Base-by-base conservation (phyloP, 768 basidiomycete species). In the Tremella fuciformis region DNA sequence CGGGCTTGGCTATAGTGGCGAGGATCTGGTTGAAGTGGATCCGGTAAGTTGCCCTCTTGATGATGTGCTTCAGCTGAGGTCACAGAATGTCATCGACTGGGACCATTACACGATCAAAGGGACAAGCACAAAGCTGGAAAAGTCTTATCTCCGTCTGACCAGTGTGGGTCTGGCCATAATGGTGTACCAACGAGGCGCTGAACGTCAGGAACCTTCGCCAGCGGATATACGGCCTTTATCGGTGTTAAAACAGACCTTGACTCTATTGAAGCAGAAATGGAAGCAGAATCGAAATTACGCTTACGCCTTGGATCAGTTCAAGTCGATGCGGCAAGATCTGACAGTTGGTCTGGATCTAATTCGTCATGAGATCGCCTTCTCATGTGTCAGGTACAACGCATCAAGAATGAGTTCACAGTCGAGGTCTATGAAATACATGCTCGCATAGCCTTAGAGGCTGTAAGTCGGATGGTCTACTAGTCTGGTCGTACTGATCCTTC, bases 391-490 rank as follows among this genome's bases (percentile, higher is more conserved):
- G 94, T 99, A 21, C 96, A 99, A 80, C 87, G 96, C 29, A 96
- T 99, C 66, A 97, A 96, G 80, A 98, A 96, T 67, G 90, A 94
- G 55, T 96, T 99, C 70, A 97, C 96, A 7, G 91, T 94, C 24
- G 83, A 87, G 76, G 96, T 96, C 11, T 99, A 99, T 73, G 96
- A 99, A 76, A 96, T 94, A 39, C 96, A 99, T 79, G 96, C 91
- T 22, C 86, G 96, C 34, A 94, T 98, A 81, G 96, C 96, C 44
- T 81, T 99, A 40, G 90, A 93, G 83, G 86, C 85, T 69, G 91
- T 91, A 78, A 58, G 85, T 78, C 3, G 16, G 11, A 60, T 46
- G 9, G 51, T 41, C 24, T 0, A n/a, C 15, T 8, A 41, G 13
- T 7, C 13, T 21, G 16, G 8, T 11, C 22, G 29, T 48, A 13